Evolutionary conservation across 1,284 basidiomycete species (phyloP).

Genomic region (Ganoderma boninense): DNA sequence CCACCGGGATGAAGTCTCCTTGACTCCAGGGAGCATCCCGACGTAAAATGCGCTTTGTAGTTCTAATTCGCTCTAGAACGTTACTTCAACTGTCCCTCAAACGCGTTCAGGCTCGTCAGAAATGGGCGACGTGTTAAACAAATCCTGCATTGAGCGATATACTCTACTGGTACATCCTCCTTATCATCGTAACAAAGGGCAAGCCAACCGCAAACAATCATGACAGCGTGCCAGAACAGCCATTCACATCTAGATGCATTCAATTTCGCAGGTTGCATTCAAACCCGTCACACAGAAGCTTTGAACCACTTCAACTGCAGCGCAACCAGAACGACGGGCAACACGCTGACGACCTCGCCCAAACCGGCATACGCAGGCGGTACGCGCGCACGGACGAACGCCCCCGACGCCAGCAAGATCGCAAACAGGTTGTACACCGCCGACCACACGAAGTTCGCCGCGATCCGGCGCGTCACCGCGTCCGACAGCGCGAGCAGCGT

Average conservation of each 20-base stretch:
- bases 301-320: slow-evolving; percentile 44
- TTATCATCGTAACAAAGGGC: too few relatives aligned
- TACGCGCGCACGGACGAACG: slow-evolving; percentile 50
- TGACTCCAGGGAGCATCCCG: too few relatives aligned
- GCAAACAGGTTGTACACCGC: slow-evolving; percentile 53
- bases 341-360: slow-evolving; percentile 52
- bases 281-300: not conserved
- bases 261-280: not conserved
- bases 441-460: slow-evolving; percentile 57
- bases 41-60: too few relatives aligned
- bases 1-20: too few relatives aligned
- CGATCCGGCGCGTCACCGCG: slow-evolving; percentile 49
- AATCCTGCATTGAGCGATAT: too few relatives aligned
- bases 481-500: slow-evolving; percentile 52
- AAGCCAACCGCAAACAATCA: not conserved
- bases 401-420: slow-evolving; percentile 59
- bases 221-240: not conserved
- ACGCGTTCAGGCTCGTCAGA: too few relatives aligned
- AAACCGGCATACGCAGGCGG: slow-evolving; percentile 52
- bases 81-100: too few relatives aligned
- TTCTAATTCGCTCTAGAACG: too few relatives aligned
- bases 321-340: slow-evolving; percentile 50
- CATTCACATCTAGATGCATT: not conserved
- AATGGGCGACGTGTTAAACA: too few relatives aligned
- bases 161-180: too few relatives aligned